These are phyloP conservation scores for Leccinum ochraceum DNA, from an alignment of 768 basidiomycete genomes.

Conservation along the genomic window DNA sequence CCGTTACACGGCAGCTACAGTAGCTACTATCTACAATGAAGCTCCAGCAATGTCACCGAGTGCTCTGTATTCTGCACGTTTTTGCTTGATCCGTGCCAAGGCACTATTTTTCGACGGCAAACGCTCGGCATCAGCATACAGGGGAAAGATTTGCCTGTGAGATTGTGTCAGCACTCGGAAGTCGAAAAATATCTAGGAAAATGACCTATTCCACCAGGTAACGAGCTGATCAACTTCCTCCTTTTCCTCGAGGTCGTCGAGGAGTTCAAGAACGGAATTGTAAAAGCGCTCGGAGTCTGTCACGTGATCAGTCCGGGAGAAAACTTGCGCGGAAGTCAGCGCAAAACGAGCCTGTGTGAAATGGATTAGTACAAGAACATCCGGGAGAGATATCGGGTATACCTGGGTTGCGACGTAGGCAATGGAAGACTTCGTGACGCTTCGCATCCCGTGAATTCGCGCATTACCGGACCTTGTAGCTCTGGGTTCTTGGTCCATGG, in stretches of 20 bases:
- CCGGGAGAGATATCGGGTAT: too few species aligned
- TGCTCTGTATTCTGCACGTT: background rate
- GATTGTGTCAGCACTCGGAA: background rate
- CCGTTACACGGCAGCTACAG: too few species aligned
- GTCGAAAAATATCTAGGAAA: background rate
- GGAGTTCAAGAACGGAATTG: background rate
- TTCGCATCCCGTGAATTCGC: background rate
- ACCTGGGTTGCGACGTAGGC: background rate
- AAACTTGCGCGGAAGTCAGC: too few species aligned
- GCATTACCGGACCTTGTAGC: background rate
- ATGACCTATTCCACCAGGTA: background rate
- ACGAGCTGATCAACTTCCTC: background rate
- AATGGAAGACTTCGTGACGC: background rate
- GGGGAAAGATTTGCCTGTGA: background rate
- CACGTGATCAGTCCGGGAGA: too few species aligned
- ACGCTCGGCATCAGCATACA: background rate
- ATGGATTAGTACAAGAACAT: too few species aligned
- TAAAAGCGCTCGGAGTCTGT: background rate
- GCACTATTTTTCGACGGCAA: background rate
- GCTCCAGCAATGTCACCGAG: too few species aligned
- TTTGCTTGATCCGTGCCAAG: background rate
- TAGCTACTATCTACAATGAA: too few species aligned
- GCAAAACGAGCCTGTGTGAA: too few species aligned
- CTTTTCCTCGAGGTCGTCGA: background rate
- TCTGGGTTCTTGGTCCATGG: background rate